These are phyloP conservation scores for Blepharisma undulans DNA, from an alignment of 169 alveolate genomes.

Conservation along the genomic window DNA sequence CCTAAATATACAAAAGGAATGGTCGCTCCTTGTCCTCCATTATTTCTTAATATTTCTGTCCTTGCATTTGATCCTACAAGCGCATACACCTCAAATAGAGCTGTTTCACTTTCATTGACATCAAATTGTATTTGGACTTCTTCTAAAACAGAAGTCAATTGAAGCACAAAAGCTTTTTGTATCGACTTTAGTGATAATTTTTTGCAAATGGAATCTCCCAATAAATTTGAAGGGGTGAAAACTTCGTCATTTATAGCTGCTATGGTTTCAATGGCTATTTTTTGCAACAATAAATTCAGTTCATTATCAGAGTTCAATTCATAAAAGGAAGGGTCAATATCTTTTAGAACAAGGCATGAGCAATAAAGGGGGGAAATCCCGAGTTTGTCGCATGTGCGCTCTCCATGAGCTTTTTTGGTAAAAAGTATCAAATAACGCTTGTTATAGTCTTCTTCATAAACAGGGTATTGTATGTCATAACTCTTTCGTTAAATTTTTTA, in stretches of 20 bases:
- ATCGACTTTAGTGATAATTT: neutral
- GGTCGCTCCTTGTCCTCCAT: neutral
- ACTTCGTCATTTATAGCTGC: neutral
- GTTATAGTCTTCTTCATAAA: neutral
- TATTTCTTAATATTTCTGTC: neutral
- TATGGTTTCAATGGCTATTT: neutral
- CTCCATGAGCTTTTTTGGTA: neutral
- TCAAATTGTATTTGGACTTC: neutral
- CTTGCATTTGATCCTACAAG: neutral
- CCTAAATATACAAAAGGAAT: slow-evolving; percentile 5
- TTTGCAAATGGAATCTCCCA: slow-evolving; percentile 2
- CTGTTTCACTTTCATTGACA: neutral
- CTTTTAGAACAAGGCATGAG: neutral
- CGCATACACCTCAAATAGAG: slow-evolving; percentile 1
- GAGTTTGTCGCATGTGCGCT: neutral
- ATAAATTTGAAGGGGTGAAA: neutral
- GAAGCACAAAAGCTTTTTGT: neutral
- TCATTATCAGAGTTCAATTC: neutral
- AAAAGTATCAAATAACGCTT: neutral
- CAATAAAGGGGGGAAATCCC: neutral
- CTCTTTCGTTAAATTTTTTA: too few relatives aligned
- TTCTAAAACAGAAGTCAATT: neutral
- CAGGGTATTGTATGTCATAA: neutral
- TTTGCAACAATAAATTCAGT: neutral
- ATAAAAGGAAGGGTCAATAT: neutral